Conservation (phyloP, 306 rosid genomes). For the Boehmeria nivea region DNA sequence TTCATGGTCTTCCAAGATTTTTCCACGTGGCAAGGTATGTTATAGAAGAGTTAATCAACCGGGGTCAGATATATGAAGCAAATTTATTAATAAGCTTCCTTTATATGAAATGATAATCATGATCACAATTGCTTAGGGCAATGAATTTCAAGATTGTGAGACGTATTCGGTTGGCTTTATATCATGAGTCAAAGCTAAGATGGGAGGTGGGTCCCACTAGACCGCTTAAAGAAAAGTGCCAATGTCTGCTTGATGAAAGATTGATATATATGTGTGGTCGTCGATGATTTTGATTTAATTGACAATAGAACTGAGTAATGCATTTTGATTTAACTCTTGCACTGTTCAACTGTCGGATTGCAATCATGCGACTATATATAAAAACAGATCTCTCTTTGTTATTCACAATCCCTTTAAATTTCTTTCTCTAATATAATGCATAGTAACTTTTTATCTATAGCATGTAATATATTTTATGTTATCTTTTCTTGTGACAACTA, state of each 20-base stretch:
- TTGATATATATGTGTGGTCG: background rate
- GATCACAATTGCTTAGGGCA: conserved; percentile 4
- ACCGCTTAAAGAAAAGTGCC: background rate
- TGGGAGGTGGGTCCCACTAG: conserved; percentile 11
- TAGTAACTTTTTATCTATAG: background rate
- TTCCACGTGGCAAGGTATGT: background rate
- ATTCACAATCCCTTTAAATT: background rate
- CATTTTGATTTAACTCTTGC: conserved; percentile 17
- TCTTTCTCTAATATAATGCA: background rate
- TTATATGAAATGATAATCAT: conserved; percentile 8
- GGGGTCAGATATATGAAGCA: background rate
- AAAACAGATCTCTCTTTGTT: background rate
- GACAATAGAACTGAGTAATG: background rate
- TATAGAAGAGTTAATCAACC: too few relatives aligned
- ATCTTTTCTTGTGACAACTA: background rate
- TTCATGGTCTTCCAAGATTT: background rate
- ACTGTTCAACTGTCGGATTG: conserved; percentile 21
- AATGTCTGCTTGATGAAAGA: conserved; percentile 10
- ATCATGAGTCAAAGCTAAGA: conserved; percentile 23
- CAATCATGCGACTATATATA: conserved; percentile 12
- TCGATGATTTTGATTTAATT: background rate
- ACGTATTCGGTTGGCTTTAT: conserved; percentile 1
- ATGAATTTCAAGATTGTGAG: background rate
- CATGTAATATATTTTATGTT: background rate
- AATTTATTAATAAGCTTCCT: too few relatives aligned